A percentile compares a stretch with the other conserved stretches of the same genome.
Conservation (phyloP, 106 monocot species). For the Vanilla planifolia region DNA sequence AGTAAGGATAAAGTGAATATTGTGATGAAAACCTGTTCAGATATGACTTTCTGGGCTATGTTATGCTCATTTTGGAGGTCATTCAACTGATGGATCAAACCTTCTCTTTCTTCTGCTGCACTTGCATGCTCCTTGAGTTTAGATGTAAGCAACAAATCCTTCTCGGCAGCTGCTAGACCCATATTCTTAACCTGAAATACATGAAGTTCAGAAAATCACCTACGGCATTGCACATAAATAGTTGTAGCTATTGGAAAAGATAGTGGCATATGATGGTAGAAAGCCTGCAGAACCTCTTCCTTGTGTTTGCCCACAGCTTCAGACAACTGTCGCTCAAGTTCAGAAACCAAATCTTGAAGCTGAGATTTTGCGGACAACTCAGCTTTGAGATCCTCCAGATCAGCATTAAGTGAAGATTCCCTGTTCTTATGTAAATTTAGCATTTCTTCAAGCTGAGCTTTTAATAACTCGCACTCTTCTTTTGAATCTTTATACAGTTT, state of each 20-base stretch:
- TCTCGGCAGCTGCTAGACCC: slow-evolving; percentile 34
- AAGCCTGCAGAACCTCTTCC: slow-evolving; percentile 39
- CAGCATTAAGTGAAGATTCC: slow-evolving; percentile 26
- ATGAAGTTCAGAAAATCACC: background rate
- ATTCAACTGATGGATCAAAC: slow-evolving; percentile 29
- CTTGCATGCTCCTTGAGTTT: slow-evolving; percentile 30
- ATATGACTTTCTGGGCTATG: slow-evolving; percentile 30
- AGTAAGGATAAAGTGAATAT: too few species aligned
- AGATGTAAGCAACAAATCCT: slow-evolving; percentile 29
- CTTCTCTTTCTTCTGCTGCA: slow-evolving; percentile 36
- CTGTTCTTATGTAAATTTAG: slow-evolving; percentile 28
- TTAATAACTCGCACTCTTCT: slow-evolving; percentile 39
- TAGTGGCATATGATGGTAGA: background rate
- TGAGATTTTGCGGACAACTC: slow-evolving; percentile 39
- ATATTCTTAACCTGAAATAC: slow-evolving; percentile 49
- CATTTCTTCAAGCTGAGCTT: slow-evolving; percentile 48
- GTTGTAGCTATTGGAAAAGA: background rate
- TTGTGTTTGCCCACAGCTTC: slow-evolving; percentile 28
- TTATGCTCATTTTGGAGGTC: slow-evolving; percentile 45
- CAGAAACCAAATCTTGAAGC: slow-evolving; percentile 25
- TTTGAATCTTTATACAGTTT: slow-evolving; percentile 46
- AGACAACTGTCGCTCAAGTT: slow-evolving; percentile 42
- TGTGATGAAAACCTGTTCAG: slow-evolving; percentile 66
- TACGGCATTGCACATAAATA: background rate
- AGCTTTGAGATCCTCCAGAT: slow-evolving; percentile 33